These are phyloP conservation scores for Macadamia integrifolia DNA, from an alignment of 164 flowering plant genomes.

Conservation along the genomic window DNA sequence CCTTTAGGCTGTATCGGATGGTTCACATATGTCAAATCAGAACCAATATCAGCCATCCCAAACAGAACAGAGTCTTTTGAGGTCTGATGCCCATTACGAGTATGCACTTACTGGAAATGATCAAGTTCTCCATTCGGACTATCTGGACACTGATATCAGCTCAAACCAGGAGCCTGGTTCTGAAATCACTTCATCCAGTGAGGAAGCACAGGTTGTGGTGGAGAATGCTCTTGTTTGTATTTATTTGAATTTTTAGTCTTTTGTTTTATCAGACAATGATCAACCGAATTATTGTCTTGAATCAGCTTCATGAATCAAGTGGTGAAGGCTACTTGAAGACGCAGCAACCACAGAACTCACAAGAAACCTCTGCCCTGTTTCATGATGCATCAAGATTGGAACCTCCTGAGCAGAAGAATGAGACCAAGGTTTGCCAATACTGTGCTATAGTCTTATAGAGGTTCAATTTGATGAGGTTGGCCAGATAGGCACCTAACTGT, in stretches of 20 bases:
- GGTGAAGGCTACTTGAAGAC: slow-evolving; percentile 29
- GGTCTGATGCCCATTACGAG: slow-evolving; percentile 34
- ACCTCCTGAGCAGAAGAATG: slow-evolving; percentile 28
- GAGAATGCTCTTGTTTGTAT: not conserved
- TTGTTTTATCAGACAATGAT: not conserved
- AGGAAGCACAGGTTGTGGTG: slow-evolving; percentile 46
- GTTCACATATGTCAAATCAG: slow-evolving; percentile 32
- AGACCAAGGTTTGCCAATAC: slow-evolving; percentile 41
- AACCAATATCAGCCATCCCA: slow-evolving; percentile 43
- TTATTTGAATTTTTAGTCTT: not conserved
- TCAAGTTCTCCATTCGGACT: slow-evolving; percentile 38
- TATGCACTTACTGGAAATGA: slow-evolving; percentile 59
- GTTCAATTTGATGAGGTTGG: too few relatives aligned
- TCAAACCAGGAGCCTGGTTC: slow-evolving; percentile 40
- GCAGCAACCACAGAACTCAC: slow-evolving; percentile 39
- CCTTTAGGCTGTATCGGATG: slow-evolving; percentile 49
- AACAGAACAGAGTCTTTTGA: slow-evolving; percentile 36
- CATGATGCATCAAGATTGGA: slow-evolving; percentile 44
- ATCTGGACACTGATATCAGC: slow-evolving; percentile 38
- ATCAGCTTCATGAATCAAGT: slow-evolving; percentile 41
- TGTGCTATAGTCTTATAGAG: not conserved
- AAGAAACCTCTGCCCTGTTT: slow-evolving; percentile 57
- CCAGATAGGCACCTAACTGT: too few relatives aligned
- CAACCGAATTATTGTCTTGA: not conserved
- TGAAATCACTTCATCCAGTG: slow-evolving; percentile 30